A percentile compares a stretch with the other conserved stretches of the same genome.
phyloP scores from a whole-genome alignment of 208 protist species.

The Trichomonas tenax region DNA sequence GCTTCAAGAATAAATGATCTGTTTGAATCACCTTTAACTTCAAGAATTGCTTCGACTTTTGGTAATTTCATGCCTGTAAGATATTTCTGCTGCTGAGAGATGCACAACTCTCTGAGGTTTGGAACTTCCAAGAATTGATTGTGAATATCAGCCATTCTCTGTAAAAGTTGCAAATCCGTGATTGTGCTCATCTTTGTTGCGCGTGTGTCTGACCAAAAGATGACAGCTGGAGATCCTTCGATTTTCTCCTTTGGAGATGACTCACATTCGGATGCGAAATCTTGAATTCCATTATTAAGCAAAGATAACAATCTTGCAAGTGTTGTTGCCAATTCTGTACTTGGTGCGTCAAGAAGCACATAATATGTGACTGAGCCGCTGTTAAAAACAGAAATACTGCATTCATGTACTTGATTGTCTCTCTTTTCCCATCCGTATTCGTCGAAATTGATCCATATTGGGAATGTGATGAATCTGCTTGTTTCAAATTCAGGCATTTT shows the following conservation, averaged over 20 bases:
- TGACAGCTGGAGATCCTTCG: background rate
- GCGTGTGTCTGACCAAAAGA: background rate
- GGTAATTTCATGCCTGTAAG: background rate
- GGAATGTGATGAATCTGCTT: background rate
- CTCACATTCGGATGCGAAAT: background rate
- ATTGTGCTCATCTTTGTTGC: background rate
- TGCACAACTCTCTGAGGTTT: background rate
- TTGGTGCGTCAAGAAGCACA: background rate
- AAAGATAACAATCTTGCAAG: background rate
- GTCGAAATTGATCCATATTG: background rate
- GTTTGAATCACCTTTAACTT: background rate
- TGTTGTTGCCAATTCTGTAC: background rate
- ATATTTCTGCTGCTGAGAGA: background rate
- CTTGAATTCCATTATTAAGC: background rate
- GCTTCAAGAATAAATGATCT: background rate
- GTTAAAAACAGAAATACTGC: background rate
- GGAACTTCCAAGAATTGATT: background rate
- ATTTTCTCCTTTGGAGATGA: background rate
- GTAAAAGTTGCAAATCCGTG: background rate
- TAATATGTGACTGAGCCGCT: background rate
- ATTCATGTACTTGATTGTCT: background rate
- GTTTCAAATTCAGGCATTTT: background rate
- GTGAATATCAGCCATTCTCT: background rate
- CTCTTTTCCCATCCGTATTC: background rate
- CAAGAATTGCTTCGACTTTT: background rate